Percentiles rank a stretch among this genome's conserved stretches.
Evolutionary conservation across 2,329 filamentous ascomycete species (phyloP).

Genomic region (Elsinoe arachidis): DNA sequence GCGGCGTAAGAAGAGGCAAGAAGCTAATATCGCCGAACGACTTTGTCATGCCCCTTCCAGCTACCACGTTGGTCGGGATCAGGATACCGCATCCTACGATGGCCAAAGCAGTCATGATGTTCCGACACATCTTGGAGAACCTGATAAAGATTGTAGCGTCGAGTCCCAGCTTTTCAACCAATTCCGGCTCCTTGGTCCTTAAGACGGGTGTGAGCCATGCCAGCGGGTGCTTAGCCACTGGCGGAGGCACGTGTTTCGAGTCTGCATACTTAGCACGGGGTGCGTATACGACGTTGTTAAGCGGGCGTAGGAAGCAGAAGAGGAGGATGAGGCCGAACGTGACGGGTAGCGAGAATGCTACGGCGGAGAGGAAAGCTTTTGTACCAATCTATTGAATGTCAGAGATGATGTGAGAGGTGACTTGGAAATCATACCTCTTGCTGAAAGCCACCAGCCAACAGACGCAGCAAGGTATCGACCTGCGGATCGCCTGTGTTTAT

Average conservation of each 20-base stretch:
- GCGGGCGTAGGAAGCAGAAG: slow-evolving; percentile 85
- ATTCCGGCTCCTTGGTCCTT: slow-evolving; percentile 64
- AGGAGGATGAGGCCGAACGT: slow-evolving; percentile 63
- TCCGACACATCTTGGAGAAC: slow-evolving; percentile 82
- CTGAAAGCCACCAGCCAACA: background rate
- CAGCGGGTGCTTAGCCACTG: slow-evolving; percentile 76
- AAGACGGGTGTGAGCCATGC: slow-evolving; percentile 77
- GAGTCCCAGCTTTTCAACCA: slow-evolving; percentile 77
- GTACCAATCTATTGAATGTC: slow-evolving; percentile 39
- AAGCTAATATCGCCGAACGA: slow-evolving; percentile 27
- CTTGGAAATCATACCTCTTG: background rate
- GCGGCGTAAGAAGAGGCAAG: slow-evolving; percentile 51
- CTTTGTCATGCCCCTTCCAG: slow-evolving; percentile 25
- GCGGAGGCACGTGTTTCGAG: slow-evolving; percentile 77
- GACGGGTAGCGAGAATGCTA: slow-evolving; percentile 70
- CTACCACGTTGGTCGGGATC: slow-evolving; percentile 66
- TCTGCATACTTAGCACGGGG: slow-evolving; percentile 90
- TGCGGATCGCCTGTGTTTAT: slow-evolving; percentile 10
- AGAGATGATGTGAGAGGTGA: background rate
- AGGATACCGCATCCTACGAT: slow-evolving; percentile 68
- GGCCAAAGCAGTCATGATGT: slow-evolving; percentile 69
- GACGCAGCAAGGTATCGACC: slow-evolving; percentile 5
- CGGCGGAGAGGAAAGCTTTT: slow-evolving; percentile 65
- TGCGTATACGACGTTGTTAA: slow-evolving; percentile 87
- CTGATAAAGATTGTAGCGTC: slow-evolving; percentile 87